Percentiles rank a stretch among this genome's conserved stretches.
Conservation (phyloP, 306 rosid genomes). For the Corylus heterophylla region DNA sequence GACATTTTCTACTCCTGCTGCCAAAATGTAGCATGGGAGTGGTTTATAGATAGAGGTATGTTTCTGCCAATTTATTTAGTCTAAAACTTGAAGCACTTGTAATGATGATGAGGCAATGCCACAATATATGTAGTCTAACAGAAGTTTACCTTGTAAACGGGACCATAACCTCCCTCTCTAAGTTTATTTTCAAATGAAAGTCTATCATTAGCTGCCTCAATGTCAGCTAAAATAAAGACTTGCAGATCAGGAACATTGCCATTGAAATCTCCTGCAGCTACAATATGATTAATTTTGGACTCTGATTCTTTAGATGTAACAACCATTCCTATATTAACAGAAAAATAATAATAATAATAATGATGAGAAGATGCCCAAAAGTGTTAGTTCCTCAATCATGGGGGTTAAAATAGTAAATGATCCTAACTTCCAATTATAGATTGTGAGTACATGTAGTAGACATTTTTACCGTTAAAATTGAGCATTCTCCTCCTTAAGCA, state of each 20-base stretch:
- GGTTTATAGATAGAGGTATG: neutral
- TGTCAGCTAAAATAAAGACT: slow-evolving; percentile 34
- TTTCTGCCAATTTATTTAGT: neutral
- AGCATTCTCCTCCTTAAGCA: neutral
- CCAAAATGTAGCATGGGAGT: neutral
- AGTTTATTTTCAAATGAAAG: slow-evolving; percentile 43
- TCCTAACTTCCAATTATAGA: too few species aligned
- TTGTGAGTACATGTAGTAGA: neutral
- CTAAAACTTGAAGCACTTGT: neutral
- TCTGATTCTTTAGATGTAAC: neutral
- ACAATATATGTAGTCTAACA: neutral
- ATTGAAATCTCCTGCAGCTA: slow-evolving; percentile 2
- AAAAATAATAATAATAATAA: neutral
- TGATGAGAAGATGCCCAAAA: neutral
- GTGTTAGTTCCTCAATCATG: neutral
- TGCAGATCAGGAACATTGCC: slow-evolving; percentile 28
- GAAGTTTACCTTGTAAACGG: slow-evolving; percentile 43
- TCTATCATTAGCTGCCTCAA: slow-evolving; percentile 43
- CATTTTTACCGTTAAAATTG: slow-evolving; percentile 1
- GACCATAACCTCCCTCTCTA: slow-evolving; percentile 58
- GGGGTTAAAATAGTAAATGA: neutral
- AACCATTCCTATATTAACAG: neutral
- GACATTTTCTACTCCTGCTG: neutral
- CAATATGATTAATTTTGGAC: neutral
- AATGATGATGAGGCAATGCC: neutral